Evolutionary conservation across 129 eudicot species (phyloP), one percentile per base, ranked within the genome.

Genomic region (Centella asiatica): DNA sequence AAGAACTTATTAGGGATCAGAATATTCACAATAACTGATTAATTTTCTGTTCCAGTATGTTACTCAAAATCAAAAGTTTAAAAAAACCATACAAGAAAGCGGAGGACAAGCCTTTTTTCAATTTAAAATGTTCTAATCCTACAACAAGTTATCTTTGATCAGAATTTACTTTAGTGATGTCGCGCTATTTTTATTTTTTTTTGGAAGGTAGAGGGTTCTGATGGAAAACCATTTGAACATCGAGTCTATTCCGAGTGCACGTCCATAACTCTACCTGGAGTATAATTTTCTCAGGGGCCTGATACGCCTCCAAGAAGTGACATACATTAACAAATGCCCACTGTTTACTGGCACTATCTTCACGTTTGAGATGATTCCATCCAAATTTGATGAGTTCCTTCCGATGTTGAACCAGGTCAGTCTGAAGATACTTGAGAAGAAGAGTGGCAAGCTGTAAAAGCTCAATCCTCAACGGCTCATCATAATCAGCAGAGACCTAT

Each of bases 301-400:
- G 99, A 70, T 92, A 92, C 31, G 99, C 99, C 81, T 92, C 99
- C 83, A 93, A 67, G 72, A 92, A 92, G 81, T 92, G 96, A 81
- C 99, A 92, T 37, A 92, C 99, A 69, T 92, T 92, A 52, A 92
- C 96, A 80, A 92, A 92, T 47, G 99, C 99, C 99, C 99, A 92
- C 79, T 92, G 99, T 72, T 92, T 92, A 78, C 99, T 92, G 50
- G 99, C 96, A 92, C 96, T 87, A 57, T 92, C 99, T 84, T 92
- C 99, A 48, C 99, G 99, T 72, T 92, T 92, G 36, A 92, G 92
- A 77, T 92, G 99, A 85, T 92, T 87, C 99, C 99, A 92, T 23
- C 99, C 99, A 78, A 92, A 92, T 72, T 92, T 92, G 63, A 92
- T 92, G 56, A 92, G 95, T 69, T 92, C 99, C 67, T 92, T 92